phyloP scores from a whole-genome alignment of 306 rosid genomes.

The Pyrus bretschneideri region DNA sequence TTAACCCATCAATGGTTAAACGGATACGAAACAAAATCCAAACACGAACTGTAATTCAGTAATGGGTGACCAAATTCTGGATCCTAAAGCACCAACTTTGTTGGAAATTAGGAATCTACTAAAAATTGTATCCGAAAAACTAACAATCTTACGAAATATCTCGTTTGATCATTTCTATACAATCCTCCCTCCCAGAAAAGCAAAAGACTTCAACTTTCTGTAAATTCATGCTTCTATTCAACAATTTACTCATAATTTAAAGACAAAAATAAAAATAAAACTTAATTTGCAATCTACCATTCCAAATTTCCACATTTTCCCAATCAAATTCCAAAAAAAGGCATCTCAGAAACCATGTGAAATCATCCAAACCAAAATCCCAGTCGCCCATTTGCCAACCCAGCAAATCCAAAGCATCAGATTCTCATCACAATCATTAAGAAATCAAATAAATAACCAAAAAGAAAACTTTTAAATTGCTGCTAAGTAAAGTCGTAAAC shows the following conservation, averaged over 20 bases:
- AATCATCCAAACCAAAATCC: conserved; percentile 12
- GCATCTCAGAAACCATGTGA: neutral
- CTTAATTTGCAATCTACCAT: neutral
- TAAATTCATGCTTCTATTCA: neutral
- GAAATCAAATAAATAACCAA: neutral
- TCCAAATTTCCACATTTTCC: neutral
- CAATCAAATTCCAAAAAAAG: neutral
- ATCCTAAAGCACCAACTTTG: neutral
- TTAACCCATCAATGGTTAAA: neutral
- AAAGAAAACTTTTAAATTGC: neutral
- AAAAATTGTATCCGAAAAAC: neutral
- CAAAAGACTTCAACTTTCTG: neutral
- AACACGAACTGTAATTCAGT: neutral
- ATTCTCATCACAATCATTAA: neutral
- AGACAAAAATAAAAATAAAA: neutral
- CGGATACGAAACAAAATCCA: neutral
- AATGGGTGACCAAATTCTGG: neutral
- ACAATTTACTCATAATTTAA: neutral
- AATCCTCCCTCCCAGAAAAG: neutral
- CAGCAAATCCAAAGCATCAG: neutral
- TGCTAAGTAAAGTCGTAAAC: neutral
- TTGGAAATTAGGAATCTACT: neutral
- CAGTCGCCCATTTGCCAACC: conserved; percentile 3
- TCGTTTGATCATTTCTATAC: neutral
- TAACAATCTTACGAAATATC: neutral